A percentile compares a stretch with the other conserved stretches of the same genome.
Evolutionary conservation across 495 filamentous ascomycete species (phyloP).

Genomic region (Cercophora sp.): DNA sequence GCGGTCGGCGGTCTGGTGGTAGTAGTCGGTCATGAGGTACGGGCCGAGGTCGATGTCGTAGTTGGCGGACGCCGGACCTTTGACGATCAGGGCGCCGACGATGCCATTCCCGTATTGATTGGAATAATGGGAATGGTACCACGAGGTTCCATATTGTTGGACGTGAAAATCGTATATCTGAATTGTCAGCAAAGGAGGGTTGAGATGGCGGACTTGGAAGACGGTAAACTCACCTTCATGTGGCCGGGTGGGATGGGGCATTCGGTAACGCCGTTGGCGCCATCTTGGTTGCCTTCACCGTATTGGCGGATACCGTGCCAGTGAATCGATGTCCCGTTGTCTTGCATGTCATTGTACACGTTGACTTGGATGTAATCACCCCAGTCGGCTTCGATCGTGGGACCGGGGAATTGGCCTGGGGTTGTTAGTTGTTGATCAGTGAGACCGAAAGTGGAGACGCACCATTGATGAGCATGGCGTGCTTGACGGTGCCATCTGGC

Average conservation of each 20-base stretch:
- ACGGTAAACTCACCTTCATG: too few species aligned
- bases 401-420: conserved; percentile 25
- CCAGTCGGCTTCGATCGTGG: conserved; percentile 43
- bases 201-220: too few species aligned
- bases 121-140: conserved; percentile 59
- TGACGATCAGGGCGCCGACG: conserved; percentile 46
- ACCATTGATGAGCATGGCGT: conserved; percentile 44
- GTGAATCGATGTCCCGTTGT: conserved; percentile 48
- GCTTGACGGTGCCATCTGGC: conserved; percentile 43
- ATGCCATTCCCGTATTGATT: conserved; percentile 52
- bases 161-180: conserved; percentile 27
- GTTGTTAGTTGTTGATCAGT: too few species aligned
- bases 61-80: conserved; percentile 45
- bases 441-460: conserved; percentile 9
- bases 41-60: conserved; percentile 51
- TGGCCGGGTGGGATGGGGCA: conserved; percentile 47
- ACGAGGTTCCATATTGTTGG: conserved; percentile 53
- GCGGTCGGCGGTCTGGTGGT: conserved; percentile 29
- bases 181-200: too few species aligned
- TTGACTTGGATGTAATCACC: conserved; percentile 55
- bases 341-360: conserved; percentile 50
- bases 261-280: conserved; percentile 45
- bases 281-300: conserved; percentile 29
- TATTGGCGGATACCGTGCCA: conserved; percentile 50
- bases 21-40: conserved; percentile 49